These are phyloP conservation scores for Cryphonectria japonica DNA, from an alignment of 2,329 filamentous ascomycete genomes.

Conservation along the genomic window DNA sequence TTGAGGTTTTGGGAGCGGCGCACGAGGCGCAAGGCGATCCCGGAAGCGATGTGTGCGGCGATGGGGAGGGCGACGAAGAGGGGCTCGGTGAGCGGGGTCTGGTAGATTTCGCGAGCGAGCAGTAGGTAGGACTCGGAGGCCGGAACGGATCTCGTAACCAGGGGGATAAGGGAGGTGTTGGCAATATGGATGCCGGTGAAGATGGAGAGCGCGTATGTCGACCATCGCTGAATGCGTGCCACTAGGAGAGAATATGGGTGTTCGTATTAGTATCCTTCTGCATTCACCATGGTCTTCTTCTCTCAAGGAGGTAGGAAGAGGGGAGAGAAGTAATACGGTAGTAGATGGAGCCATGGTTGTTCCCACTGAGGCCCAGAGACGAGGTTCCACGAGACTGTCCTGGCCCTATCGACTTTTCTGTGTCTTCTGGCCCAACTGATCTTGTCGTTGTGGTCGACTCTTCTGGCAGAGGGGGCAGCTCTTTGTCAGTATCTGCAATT, in stretches of 20 bases:
- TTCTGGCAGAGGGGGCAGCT: conserved; percentile 44
- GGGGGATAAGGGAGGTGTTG: conserved; percentile 81
- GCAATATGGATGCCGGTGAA: conserved; percentile 78
- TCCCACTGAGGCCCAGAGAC: conserved; percentile 62
- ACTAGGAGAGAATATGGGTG: conserved; percentile 45
- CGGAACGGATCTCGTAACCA: conserved; percentile 72
- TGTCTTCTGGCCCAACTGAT: background rate
- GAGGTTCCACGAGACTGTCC: conserved; percentile 39
- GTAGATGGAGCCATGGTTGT: conserved; percentile 71
- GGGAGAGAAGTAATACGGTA: conserved; percentile 59
- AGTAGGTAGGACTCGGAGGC: conserved; percentile 84
- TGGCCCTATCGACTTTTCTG: conserved; percentile 18
- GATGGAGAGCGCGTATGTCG: conserved; percentile 79
- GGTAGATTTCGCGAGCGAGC: conserved; percentile 89
- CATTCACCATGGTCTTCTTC: background rate
- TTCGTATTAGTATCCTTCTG: background rate
- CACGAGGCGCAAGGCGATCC: conserved; percentile 75
- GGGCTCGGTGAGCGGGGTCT: conserved; percentile 79
- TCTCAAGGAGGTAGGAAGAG: background rate
- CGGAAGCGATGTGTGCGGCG: conserved; percentile 74
- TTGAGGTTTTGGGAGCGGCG: conserved; percentile 71
- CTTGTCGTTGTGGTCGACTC: conserved; percentile 33
- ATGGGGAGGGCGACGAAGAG: conserved; percentile 78
- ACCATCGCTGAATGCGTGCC: conserved; percentile 81
- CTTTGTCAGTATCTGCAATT: conserved; percentile 61